A percentile compares a stretch with the other conserved stretches of the same genome.
Conservation (phyloP, 2,329 filamentous ascomycete genomes). For the Calonectria montana region DNA sequence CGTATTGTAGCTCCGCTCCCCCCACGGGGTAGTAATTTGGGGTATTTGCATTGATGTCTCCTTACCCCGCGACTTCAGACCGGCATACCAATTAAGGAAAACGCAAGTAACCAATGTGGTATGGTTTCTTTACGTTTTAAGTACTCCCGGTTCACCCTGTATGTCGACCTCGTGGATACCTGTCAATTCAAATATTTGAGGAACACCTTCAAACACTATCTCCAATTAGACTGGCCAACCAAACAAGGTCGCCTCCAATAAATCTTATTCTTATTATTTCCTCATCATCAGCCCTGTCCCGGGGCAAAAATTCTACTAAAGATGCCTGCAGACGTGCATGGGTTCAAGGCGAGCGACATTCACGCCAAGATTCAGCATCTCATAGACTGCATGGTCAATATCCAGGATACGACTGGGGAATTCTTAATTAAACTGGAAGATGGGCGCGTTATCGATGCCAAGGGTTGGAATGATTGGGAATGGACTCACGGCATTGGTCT, state of each 20-base stretch:
- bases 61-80: not conserved
- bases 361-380: constrained; percentile 72
- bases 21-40: not conserved
- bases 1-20: not conserved
- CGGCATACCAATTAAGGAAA: not conserved
- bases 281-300: not conserved
- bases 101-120: too few relatives aligned
- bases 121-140: not conserved
- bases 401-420: constrained; percentile 79
- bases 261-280: not conserved
- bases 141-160: not conserved
- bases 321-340: constrained; percentile 52
- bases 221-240: too few relatives aligned
- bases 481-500: constrained; percentile 85
- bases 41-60: not conserved
- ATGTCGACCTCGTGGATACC: not conserved
- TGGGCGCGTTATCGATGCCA: constrained; percentile 83
- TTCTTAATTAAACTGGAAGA: constrained; percentile 79
- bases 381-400: constrained; percentile 81
- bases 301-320: not conserved
- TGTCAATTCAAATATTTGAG: too few relatives aligned
- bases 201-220: not conserved
- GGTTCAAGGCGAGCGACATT: constrained; percentile 60
- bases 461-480: constrained; percentile 87
- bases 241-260: not conserved